phyloP scores from a whole-genome alignment of 768 basidiomycete species.

The Mycena venus region DNA sequence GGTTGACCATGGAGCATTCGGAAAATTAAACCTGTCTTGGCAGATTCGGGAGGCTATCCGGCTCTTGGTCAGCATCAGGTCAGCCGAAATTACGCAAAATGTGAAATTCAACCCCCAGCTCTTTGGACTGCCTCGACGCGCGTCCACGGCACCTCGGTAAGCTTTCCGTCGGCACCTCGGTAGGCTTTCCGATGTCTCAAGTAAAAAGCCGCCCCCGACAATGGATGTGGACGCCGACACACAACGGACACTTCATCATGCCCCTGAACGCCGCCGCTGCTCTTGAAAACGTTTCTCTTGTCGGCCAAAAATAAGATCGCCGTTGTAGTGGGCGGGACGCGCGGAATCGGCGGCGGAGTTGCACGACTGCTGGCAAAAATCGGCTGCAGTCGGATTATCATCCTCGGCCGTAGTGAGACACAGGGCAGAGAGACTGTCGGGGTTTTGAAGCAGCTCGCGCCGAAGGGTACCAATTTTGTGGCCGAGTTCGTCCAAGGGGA shows the following conservation, averaged over 20 bases:
- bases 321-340: slow-evolving; percentile 12
- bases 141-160: no score
- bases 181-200: no score
- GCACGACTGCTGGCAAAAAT: slow-evolving; percentile 9
- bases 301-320: slow-evolving; percentile 17
- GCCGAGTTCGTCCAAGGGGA: slow-evolving; percentile 5
- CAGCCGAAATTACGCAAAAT: no score
- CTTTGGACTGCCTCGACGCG: no score
- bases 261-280: slow-evolving; percentile 2
- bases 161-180: no score
- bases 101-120: no score
- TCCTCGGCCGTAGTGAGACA: neutral
- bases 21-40: no score
- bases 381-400: slow-evolving; percentile 12
- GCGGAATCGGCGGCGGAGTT: slow-evolving; percentile 14
- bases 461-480: neutral
- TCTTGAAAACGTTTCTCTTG: neutral
- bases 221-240: no score
- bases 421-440: neutral
- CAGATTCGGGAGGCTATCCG: no score
- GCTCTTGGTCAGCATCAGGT: no score
- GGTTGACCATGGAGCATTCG: no score
- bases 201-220: no score
- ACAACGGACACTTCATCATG: neutral
- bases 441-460: neutral